phyloP scores from a whole-genome alignment of 2,329 filamentous ascomycete species.

The Sporothrix curviconia region DNA sequence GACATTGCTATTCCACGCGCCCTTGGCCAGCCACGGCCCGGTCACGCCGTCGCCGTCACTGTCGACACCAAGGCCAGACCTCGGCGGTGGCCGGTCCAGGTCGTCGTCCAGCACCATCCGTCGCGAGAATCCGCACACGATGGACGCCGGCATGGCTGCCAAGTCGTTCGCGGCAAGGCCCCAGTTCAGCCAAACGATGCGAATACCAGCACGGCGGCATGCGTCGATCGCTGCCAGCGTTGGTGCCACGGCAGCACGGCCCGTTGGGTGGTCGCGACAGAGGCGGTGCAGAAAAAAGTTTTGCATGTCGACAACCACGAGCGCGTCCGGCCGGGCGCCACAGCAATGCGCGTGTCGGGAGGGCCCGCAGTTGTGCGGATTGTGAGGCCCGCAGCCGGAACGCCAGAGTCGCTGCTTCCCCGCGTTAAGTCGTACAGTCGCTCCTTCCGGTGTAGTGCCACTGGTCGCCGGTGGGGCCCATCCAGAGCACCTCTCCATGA shows the following conservation, averaged over 20 bases:
- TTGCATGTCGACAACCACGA: slow-evolving; percentile 41
- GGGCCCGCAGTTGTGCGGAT: slow-evolving; percentile 34
- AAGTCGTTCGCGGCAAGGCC: slow-evolving; percentile 48
- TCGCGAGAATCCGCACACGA: slow-evolving; percentile 42
- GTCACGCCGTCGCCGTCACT: slow-evolving; percentile 37
- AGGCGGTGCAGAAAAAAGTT: slow-evolving; percentile 45
- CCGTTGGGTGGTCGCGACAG: slow-evolving; percentile 36
- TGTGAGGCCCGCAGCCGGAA: slow-evolving; percentile 25
- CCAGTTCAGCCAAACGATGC: slow-evolving; percentile 46
- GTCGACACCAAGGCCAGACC: slow-evolving; percentile 40
- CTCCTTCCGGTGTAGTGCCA: slow-evolving; percentile 27
- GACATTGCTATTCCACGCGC: slow-evolving; percentile 51
- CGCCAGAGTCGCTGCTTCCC: slow-evolving; percentile 13
- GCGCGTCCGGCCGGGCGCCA: slow-evolving; percentile 36
- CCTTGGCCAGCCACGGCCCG: slow-evolving; percentile 43
- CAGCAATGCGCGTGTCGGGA: slow-evolving; percentile 48
- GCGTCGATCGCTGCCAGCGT: slow-evolving; percentile 35
- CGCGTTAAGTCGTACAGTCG: slow-evolving; percentile 27
- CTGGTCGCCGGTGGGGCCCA: slow-evolving; percentile 26
- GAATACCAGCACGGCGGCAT: slow-evolving; percentile 44
- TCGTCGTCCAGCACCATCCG: slow-evolving; percentile 24
- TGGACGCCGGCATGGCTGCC: slow-evolving; percentile 41
- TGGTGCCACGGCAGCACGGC: slow-evolving; percentile 34
- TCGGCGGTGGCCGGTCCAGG: slow-evolving; percentile 10
- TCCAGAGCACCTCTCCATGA: slow-evolving; percentile 17